phyloP scores from a whole-genome alignment of 352 stramenopile species.

The Globisporangium cystogenes region DNA sequence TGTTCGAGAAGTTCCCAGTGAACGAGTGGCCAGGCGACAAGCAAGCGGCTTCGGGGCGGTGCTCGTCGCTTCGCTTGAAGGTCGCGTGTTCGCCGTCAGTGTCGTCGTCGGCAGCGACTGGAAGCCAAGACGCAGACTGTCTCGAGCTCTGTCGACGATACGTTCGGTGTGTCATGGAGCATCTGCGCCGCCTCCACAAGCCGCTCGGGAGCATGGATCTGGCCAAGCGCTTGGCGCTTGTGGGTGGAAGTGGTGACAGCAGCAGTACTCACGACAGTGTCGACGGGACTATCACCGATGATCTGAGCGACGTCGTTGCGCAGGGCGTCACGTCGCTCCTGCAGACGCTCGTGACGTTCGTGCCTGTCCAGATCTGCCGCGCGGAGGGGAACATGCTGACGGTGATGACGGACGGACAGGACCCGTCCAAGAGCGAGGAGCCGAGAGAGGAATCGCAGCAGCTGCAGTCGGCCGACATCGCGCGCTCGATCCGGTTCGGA shows the following conservation, averaged over 20 bases:
- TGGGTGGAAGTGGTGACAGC: slow-evolving; percentile 9
- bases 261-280: slow-evolving; percentile 4
- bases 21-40: slow-evolving; percentile 8
- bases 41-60: not conserved
- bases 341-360: slow-evolving; percentile 47
- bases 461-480: slow-evolving; percentile 32
- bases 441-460: slow-evolving; percentile 17
- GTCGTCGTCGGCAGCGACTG: too few species aligned
- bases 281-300: not conserved
- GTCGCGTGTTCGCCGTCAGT: slow-evolving; percentile 13
- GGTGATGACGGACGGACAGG: slow-evolving; percentile 39
- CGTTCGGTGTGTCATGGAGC: slow-evolving; percentile 35
- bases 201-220: slow-evolving; percentile 34
- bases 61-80: slow-evolving; percentile 16
- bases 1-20: slow-evolving; percentile 56
- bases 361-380: slow-evolving; percentile 71
- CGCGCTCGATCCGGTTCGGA: slow-evolving; percentile 19
- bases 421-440: slow-evolving; percentile 15
- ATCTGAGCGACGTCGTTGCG: slow-evolving; percentile 2
- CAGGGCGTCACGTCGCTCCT: slow-evolving; percentile 25
- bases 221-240: slow-evolving; percentile 1
- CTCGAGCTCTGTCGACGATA: slow-evolving; percentile 8
- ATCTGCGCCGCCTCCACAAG: slow-evolving; percentile 56
- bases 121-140: slow-evolving; percentile 3
- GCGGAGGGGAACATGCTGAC: slow-evolving; percentile 53